These are phyloP conservation scores for Mrakia frigida DNA, from an alignment of 768 basidiomycete genomes.

Conservation along the genomic window DNA sequence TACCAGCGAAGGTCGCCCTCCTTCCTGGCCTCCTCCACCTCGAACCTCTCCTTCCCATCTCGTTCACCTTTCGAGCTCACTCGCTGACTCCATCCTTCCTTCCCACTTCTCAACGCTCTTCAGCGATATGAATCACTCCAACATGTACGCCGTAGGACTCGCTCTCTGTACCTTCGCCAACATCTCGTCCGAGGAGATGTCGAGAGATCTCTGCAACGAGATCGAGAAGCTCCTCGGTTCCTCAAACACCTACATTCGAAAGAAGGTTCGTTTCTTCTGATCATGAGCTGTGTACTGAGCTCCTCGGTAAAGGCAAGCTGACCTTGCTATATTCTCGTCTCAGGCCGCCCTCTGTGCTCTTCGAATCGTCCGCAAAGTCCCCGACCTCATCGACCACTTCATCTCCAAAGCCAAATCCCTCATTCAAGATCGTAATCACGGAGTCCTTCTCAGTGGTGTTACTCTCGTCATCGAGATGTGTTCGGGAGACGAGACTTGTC, in stretches of 20 bases:
- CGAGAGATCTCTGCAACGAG: conserved; percentile 93
- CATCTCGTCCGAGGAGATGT: conserved; percentile 99
- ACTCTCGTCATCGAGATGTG: conserved; percentile 96
- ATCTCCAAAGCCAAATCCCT: conserved; percentile 79
- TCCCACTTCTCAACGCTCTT: neutral
- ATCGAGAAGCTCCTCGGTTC: conserved; percentile 95
- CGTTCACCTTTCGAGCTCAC: neutral
- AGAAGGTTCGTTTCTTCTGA: conserved; percentile 89
- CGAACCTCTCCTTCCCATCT: conserved; percentile 14
- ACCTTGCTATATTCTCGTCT: neutral
- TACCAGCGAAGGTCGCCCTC: neutral
- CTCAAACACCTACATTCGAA: conserved; percentile 96
- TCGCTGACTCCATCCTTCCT: neutral
- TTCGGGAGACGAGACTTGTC: conserved; percentile 61
- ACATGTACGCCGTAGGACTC: conserved; percentile 97
- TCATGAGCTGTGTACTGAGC: too few relatives aligned
- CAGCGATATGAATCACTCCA: conserved; percentile 99
- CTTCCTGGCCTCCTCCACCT: neutral
- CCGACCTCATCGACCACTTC: conserved; percentile 92
- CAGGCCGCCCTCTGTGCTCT: conserved; percentile 94
- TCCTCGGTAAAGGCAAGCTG: neutral
- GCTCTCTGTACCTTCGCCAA: conserved; percentile 98
- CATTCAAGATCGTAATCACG: conserved; percentile 92
- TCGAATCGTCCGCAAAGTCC: conserved; percentile 89
- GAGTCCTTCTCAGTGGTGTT: conserved; percentile 86